Conservation (phyloP, 2,329 filamentous ascomycete species). For the Passalora sequoiae region DNA sequence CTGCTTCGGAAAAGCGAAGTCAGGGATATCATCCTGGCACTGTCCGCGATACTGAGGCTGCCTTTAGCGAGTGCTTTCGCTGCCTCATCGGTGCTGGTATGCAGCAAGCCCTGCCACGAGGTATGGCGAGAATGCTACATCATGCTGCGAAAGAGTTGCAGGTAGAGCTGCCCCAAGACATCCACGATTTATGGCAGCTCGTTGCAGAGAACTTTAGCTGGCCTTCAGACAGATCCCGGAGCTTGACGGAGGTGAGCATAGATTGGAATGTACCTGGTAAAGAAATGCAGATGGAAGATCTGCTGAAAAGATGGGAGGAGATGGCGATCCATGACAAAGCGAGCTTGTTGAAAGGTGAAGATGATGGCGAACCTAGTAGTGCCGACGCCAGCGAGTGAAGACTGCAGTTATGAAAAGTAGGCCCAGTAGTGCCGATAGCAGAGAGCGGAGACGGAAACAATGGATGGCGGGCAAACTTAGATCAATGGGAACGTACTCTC, state of each 20-base stretch:
- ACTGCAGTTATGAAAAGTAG: not conserved
- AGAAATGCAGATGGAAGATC: slow-evolving; percentile 1
- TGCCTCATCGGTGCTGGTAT: slow-evolving; percentile 11
- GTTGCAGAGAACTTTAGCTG: not conserved
- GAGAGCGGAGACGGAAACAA: too few relatives aligned
- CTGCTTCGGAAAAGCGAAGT: not conserved
- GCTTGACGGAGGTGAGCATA: too few relatives aligned
- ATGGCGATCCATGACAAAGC: not conserved
- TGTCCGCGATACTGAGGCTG: not conserved
- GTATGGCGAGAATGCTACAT: slow-evolving; percentile 9
- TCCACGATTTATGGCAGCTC: not conserved
- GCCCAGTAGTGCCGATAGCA: too few relatives aligned
- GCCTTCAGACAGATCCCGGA: not conserved
- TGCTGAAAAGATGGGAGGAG: slow-evolving; percentile 4
- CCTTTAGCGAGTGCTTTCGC: slow-evolving; percentile 11
- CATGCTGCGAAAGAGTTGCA: not conserved
- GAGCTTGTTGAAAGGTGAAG: not conserved
- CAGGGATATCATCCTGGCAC: not conserved
- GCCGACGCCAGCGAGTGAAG: not conserved
- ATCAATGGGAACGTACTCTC: too few relatives aligned
- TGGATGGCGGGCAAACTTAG: too few relatives aligned
- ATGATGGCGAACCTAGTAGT: not conserved
- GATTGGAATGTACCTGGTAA: not conserved
- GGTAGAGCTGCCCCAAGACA: slow-evolving; percentile 29
- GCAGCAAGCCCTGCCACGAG: slow-evolving; percentile 7